A percentile compares a stretch with the other conserved stretches of the same genome.
Evolutionary conservation across 1,284 basidiomycete genomes (phyloP).

Genomic region (Bondarzewia mesenterica): DNA sequence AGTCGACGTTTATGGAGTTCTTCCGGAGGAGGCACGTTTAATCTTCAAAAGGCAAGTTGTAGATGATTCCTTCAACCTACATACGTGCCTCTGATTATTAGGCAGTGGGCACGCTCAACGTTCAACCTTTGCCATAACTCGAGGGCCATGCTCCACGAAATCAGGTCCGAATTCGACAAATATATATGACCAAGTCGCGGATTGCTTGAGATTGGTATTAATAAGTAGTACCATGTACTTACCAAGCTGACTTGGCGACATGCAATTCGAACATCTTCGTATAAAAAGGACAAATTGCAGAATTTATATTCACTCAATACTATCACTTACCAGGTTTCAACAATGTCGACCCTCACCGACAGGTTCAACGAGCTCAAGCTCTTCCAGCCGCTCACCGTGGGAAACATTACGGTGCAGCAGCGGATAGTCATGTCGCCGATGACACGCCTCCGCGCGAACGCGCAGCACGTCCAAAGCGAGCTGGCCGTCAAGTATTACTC

Average conservation of each 20-base stretch:
- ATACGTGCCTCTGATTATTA: no score
- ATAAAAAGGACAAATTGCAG: background rate
- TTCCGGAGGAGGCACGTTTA: no score
- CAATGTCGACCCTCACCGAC: background rate
- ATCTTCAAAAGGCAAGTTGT: no score
- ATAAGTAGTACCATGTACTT: background rate
- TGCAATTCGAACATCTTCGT: background rate
- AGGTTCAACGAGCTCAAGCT: conserved; percentile 17
- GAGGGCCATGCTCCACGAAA: no score
- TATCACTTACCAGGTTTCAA: background rate
- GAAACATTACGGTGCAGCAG: conserved; percentile 29
- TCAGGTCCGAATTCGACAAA: no score
- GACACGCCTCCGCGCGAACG: conserved; percentile 30
- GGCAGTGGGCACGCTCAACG: no score
- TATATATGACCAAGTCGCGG: no score
- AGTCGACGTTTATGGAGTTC: no score
- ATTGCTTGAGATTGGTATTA: no score
- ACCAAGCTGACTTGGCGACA: background rate
- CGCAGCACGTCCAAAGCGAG: conserved; percentile 19
- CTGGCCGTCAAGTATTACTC: conserved; percentile 35
- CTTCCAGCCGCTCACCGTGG: conserved; percentile 36
- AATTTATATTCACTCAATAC: background rate
- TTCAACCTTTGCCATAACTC: no score
- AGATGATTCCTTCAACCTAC: no score
- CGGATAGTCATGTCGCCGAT: conserved; percentile 40